Evolutionary conservation across 2,329 filamentous ascomycete species (phyloP).

Genomic region (Xylaria polymorpha): DNA sequence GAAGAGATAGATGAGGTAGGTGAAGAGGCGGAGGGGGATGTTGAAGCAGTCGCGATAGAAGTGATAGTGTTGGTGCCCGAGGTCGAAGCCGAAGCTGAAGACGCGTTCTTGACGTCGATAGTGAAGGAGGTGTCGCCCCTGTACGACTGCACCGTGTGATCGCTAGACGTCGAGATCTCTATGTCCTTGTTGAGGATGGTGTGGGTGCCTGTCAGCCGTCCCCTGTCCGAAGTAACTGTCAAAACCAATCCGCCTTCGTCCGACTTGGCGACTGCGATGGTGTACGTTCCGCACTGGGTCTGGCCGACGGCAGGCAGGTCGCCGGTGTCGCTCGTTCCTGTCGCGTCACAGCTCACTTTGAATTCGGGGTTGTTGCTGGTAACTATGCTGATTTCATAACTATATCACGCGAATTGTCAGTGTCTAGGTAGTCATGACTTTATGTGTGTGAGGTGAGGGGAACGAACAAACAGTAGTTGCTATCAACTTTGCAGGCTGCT

Average conservation of each 20-base stretch:
- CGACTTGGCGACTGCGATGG: constrained; percentile 28
- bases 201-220: constrained; percentile 1
- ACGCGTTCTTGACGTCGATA: constrained; percentile 8
- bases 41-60: constrained; percentile 3
- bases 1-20: constrained; percentile 8
- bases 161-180: background rate
- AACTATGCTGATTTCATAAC: constrained; percentile 21
- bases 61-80: background rate
- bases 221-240: constrained; percentile 2
- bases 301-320: constrained; percentile 31
- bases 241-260: constrained; percentile 28
- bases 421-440: background rate
- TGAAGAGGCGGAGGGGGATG: constrained; percentile 9
- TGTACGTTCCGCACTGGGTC: constrained; percentile 36
- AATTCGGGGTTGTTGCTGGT: constrained; percentile 25
- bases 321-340: constrained; percentile 21
- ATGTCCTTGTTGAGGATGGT: constrained; percentile 13
- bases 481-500: constrained; percentile 8
- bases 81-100: background rate
- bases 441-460: background rate
- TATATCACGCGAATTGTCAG: constrained; percentile 15
- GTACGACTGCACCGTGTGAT: constrained; percentile 12
- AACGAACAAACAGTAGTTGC: constrained; percentile 18
- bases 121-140: constrained; percentile 12
- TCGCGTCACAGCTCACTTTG: constrained; percentile 17